Evolutionary conservation across 1,139 yeast genomes (phyloP).

Genomic region (Yamadazyma blattariae): DNA sequence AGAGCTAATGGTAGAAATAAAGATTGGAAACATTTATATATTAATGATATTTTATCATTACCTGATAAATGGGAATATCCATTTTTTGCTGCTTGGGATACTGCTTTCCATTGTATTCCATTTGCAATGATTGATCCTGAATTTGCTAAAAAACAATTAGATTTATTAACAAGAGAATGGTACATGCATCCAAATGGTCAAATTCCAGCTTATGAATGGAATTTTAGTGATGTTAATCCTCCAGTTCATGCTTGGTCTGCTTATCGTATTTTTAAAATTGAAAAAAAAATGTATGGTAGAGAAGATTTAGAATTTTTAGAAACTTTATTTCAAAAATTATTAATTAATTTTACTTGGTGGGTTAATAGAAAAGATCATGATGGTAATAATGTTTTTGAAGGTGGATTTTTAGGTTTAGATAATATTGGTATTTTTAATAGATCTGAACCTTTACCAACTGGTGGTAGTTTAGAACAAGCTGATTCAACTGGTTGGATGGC

Average conservation of each 20-base stretch:
- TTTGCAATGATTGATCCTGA: conserved; percentile 94
- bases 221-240: conserved; percentile 92
- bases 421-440: conserved; percentile 93
- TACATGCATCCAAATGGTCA: conserved; percentile 99
- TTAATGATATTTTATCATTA: conserved; percentile 83
- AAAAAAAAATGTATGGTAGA: conserved; percentile 78
- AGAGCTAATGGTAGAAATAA: conserved; percentile 83
- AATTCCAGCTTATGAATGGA: conserved; percentile 97
- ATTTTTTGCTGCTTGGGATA: conserved; percentile 97
- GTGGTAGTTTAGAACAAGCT: conserved; percentile 90
- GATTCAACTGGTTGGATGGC: conserved; percentile 99
- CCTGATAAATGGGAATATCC: conserved; percentile 99
- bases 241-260: conserved; percentile 99
- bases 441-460: conserved; percentile 92
- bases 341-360: conserved; percentile 97
- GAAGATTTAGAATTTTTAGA: conserved; percentile 87
- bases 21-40: conserved; percentile 88
- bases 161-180: conserved; percentile 90
- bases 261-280: conserved; percentile 85
- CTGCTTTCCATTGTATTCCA: conserved; percentile 95
- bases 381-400: conserved; percentile 91
- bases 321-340: conserved; percentile 84
- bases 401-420: conserved; percentile 92
- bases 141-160: conserved; percentile 88
- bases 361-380: conserved; percentile 87